Base-by-base conservation (phyloP, 768 basidiomycete species). In the Pleurotus djamor region DNA sequence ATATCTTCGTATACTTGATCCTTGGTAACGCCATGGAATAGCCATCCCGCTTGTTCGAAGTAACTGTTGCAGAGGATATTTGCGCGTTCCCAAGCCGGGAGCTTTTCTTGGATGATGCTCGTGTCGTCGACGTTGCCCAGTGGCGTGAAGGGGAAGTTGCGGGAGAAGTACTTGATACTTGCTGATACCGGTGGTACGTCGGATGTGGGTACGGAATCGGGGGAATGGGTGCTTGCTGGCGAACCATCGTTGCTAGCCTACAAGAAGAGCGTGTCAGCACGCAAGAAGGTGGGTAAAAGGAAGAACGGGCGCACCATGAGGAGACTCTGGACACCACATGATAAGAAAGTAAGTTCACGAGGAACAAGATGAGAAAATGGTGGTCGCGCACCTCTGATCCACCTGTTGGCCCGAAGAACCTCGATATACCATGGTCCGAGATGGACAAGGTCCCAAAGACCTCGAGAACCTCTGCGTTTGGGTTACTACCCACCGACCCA, bases 321-420 rank as follows among this genome's bases (percentile, higher is more conserved):
- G 13, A 72, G 58, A 44, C 67, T 68, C 70, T 71, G 60, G 32
- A 21, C 44, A 57, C 43, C 49, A 49, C 35, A 38, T 58, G 21
- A 51, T 14, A 35, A 35, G 43, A 34, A 17, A 8, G 41, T 34
- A 44, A 33, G 52, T 59, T 51, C n/a, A 33, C 4, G 6, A 58
- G n/a, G 56, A 13, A 38, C 13, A 16, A 8, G 36, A 41, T 3
- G 35, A 16, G 41, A 54, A 56, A 74, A 28, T 28, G 21, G 21
- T 28, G 21, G 21, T 28, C 21, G 21, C 84, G 60, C 62, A 88
- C 87, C 78, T 89, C 86, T 50, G 82, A 79, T 35, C 87, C 87
- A 12, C 85, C 88, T 1, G 86, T 86, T 2, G 84, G 84, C 1
- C 85, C 85, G 75, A 86, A 86, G 67, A 86, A 87, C 57, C 81